Conservation (phyloP, 2,329 filamentous ascomycete species). For the Davidsoniella eucalypti region DNA sequence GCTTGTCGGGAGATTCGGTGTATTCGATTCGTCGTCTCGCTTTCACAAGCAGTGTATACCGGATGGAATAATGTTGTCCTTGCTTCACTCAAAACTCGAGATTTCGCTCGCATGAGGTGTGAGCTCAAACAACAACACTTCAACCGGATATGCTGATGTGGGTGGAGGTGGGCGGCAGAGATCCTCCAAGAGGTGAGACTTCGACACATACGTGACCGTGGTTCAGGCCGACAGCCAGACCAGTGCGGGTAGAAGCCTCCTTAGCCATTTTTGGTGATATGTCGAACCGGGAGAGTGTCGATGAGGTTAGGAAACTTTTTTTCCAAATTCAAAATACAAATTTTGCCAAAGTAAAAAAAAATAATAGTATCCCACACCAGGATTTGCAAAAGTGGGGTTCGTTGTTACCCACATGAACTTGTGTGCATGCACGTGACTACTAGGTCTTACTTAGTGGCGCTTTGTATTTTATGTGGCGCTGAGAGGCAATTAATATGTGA, state of each 20-base stretch:
- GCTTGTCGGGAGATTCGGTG: slow-evolving; percentile 5
- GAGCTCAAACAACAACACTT: background rate
- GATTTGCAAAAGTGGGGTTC: slow-evolving; percentile 6
- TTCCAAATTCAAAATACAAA: slow-evolving; percentile 3
- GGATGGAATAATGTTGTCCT: background rate
- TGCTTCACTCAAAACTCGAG: background rate
- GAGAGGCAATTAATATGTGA: too few species aligned
- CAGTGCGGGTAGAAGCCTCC: slow-evolving; percentile 39
- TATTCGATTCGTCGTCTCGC: slow-evolving; percentile 7
- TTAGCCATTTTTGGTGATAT: slow-evolving; percentile 35
- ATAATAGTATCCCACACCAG: slow-evolving; percentile 1
- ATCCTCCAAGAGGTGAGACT: slow-evolving; percentile 63
- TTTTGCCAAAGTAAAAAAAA: slow-evolving; percentile 7
- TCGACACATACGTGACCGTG: slow-evolving; percentile 45
- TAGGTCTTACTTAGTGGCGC: slow-evolving; percentile 5
- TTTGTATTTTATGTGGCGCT: background rate
- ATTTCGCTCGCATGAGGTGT: slow-evolving; percentile 8
- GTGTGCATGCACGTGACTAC: slow-evolving; percentile 8
- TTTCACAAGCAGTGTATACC: slow-evolving; percentile 13
- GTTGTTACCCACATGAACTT: background rate
- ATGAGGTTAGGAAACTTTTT: slow-evolving; percentile 17
- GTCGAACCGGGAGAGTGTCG: slow-evolving; percentile 17
- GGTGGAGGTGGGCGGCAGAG: slow-evolving; percentile 29
- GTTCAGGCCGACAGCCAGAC: slow-evolving; percentile 46
- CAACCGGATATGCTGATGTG: slow-evolving; percentile 1